Base-by-base conservation (phyloP, 176 grass and related monocot species). In the Alloteropsis semialata region DNA sequence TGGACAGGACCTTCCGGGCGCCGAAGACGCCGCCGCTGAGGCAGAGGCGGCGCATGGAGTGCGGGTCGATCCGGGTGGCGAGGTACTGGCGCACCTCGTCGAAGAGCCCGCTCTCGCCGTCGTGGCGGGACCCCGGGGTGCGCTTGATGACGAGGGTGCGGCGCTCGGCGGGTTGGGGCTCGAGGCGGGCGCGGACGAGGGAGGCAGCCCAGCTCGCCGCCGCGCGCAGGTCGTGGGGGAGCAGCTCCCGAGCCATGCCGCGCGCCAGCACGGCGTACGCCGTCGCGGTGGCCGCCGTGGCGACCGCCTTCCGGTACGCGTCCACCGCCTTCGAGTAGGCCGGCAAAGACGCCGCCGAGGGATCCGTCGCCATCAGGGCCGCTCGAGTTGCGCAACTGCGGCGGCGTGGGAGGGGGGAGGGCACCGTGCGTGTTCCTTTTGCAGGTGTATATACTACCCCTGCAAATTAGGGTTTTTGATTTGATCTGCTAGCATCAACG, bases 221-320 rank as follows among this genome's bases (percentile, higher is more conserved):
- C 32, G 29, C 72, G 72, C 72, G 72, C 19, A 57, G 72, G 21
- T 75, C 72, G 19, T 75, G 11, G 32, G 73, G 49, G 73, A 76
- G 29, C 28, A 75, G 72, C 72, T 75, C 72, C 48, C 72, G 72
- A 28, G 71, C 71, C 48, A 74, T 74, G 48, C 46, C 30, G 71
- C 71, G 71, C 72, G 49, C 72, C 18, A 75, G 32, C 50, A 76
- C 5, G 32, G 6, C 21, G 32, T 57, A 76, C 50, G 32, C 73
- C 18, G 73, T 25, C 33, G 22, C 73, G 19, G 73, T 36, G 10
- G 48, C 72, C 27, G 8, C 45, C 29, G 48, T 25, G 19, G 10
- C 2, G 32, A 57, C 19, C 50, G 34, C 73, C 73, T 54, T 76
- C 32, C 34, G 22, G 73, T 76, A 76, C 32, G 50, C 22, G 6